These are phyloP conservation scores for Plasmodium vivax DNA, from an alignment of 169 alveolate species.

Conservation along the genomic window DNA sequence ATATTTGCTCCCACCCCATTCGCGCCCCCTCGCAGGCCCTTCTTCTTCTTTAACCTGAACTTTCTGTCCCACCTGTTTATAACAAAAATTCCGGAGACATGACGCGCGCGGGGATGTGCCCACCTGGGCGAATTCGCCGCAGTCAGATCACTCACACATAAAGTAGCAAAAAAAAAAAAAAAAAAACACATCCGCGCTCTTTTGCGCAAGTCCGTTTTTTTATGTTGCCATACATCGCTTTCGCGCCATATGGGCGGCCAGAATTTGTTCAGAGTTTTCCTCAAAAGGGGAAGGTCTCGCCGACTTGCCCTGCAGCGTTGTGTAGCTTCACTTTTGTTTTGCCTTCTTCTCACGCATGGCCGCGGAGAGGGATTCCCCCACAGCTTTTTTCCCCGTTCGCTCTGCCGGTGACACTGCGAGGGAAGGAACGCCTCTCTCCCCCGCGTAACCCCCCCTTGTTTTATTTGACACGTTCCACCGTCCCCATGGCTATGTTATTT, in stretches of 20 bases:
- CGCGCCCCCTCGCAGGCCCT: not conserved
- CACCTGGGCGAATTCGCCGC: not conserved
- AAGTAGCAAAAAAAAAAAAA: not conserved
- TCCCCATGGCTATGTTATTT: not conserved
- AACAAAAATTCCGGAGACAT: not conserved
- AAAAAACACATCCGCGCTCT: not conserved
- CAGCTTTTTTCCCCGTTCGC: not conserved
- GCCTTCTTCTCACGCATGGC: not conserved
- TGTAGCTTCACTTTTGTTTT: not conserved
- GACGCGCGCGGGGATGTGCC: not conserved
- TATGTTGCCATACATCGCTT: not conserved
- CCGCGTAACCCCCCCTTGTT: not conserved
- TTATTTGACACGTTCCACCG: not conserved
- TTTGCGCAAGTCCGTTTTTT: not conserved
- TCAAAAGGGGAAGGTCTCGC: not conserved
- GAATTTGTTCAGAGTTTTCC: not conserved
- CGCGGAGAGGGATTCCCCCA: not conserved
- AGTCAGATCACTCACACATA: not conserved
- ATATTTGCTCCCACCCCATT: not conserved
- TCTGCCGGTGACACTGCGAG: not conserved
- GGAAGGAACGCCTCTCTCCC: not conserved
- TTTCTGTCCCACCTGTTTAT: not conserved
- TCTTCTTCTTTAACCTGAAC: not conserved
- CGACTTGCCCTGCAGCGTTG: not conserved
- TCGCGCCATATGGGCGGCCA: not conserved